Evolutionary conservation across 495 filamentous ascomycete genomes (phyloP).

Genomic region (Glonium stellatum): DNA sequence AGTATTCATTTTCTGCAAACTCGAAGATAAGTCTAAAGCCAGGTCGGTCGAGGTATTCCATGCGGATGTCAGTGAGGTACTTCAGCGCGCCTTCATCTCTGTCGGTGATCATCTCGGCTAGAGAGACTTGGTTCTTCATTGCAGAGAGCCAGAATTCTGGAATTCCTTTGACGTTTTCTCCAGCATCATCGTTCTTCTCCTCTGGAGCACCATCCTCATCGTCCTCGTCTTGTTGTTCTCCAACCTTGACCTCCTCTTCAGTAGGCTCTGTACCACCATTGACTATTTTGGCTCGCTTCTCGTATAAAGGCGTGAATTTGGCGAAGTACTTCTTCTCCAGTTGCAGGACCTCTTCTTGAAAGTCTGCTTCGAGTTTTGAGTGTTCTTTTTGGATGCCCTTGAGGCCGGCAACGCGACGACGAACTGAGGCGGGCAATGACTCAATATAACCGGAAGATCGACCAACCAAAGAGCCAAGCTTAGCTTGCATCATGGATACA

Average conservation of each 20-base stretch:
- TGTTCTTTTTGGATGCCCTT: conserved; percentile 99
- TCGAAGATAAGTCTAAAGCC: conserved; percentile 98
- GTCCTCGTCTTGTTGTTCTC: conserved; percentile 72
- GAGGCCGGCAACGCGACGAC: conserved; percentile 85
- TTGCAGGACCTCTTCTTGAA: conserved; percentile 95
- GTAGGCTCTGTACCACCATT: conserved; percentile 84
- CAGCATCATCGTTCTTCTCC: conserved; percentile 45
- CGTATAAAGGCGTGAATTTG: conserved; percentile 95
- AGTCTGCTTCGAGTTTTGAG: conserved; percentile 92
- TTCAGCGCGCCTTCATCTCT: conserved; percentile 90
- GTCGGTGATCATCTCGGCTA: conserved; percentile 97
- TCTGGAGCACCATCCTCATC: conserved; percentile 49
- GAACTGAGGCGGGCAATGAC: conserved; percentile 79
- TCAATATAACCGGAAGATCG: conserved; percentile 97
- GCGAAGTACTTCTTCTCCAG: conserved; percentile 99
- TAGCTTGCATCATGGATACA: conserved; percentile 94
- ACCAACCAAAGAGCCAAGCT: conserved; percentile 87
- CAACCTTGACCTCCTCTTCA: conserved; percentile 75
- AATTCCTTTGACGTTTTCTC: conserved; percentile 59
- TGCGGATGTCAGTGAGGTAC: conserved; percentile 85
- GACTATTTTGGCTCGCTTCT: conserved; percentile 88
- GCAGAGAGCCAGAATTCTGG: conserved; percentile 99
- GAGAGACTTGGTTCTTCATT: conserved; percentile 97
- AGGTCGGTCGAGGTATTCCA: conserved; percentile 97
- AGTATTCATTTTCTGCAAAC: conserved; percentile 90